These are phyloP conservation scores for Camillea tinctor DNA, from an alignment of 2,329 filamentous ascomycete species.

Conservation along the genomic window DNA sequence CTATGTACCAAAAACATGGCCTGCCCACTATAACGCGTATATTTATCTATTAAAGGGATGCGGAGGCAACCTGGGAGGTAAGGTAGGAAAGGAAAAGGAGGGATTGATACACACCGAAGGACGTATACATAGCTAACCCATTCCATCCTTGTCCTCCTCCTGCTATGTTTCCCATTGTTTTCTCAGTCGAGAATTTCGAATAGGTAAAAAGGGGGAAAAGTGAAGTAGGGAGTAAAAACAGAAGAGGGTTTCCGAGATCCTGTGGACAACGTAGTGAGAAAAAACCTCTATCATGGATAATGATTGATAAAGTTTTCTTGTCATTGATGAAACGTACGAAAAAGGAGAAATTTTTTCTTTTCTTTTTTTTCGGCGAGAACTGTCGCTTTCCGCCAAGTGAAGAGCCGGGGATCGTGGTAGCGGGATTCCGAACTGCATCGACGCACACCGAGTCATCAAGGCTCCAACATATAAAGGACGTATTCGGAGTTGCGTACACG, in stretches of 20 bases:
- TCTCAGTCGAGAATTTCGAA: background rate
- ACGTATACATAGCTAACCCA: conserved; percentile 11
- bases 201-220: too few species aligned
- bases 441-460: conserved; percentile 26
- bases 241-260: conserved; percentile 4
- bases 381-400: background rate
- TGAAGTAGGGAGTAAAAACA: background rate
- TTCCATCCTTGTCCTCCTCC: background rate
- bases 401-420: conserved; percentile 1
- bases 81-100: conserved; percentile 16
- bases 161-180: background rate
- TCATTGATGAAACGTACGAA: conserved; percentile 9
- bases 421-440: conserved; percentile 19
- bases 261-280: conserved; percentile 13
- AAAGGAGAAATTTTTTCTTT: conserved; percentile 1
- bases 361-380: background rate
- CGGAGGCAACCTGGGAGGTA: background rate
- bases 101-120: conserved; percentile 28
- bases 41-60: conserved; percentile 8
- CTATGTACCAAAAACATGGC: conserved; percentile 10
- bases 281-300: conserved; percentile 1
- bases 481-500: conserved; percentile 25
- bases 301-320: conserved; percentile 1
- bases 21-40: background rate
- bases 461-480: conserved; percentile 21